phyloP scores from a whole-genome alignment of 2,329 filamentous ascomycete genomes.

The Xylariaceae sp. region DNA sequence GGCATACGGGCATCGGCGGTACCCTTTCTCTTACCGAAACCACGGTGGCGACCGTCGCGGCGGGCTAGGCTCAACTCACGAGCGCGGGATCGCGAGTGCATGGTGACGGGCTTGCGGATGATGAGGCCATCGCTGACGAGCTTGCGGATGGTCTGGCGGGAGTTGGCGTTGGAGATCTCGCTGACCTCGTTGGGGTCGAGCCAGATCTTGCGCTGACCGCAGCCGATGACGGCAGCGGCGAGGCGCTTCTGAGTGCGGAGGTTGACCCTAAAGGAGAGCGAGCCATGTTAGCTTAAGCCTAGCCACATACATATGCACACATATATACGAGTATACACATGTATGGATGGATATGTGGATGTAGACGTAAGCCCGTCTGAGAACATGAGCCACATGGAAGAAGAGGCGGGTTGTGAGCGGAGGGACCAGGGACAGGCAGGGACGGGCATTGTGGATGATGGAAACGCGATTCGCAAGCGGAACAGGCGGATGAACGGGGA shows the following conservation, averaged over 20 bases:
- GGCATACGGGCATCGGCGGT: conserved; percentile 99
- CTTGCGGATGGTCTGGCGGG: conserved; percentile 99
- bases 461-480: neutral
- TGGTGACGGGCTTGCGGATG: conserved; percentile 99
- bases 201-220: conserved; percentile 99
- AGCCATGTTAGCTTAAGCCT: conserved; percentile 14
- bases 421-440: neutral
- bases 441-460: neutral
- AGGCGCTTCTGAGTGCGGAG: conserved; percentile 99
- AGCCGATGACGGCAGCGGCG: conserved; percentile 96
- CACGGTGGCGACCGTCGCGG: conserved; percentile 94
- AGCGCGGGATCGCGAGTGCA: conserved; percentile 97
- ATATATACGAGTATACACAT: neutral
- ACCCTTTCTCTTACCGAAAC: conserved; percentile 99
- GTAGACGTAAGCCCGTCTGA: neutral
- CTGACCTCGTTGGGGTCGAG: conserved; percentile 98
- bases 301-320: neutral
- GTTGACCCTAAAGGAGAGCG: conserved; percentile 73
- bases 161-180: conserved; percentile 99
- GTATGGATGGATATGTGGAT: neutral
- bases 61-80: conserved; percentile 92
- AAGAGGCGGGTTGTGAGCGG: neutral
- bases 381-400: neutral
- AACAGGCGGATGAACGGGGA: neutral
- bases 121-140: conserved; percentile 99